Evolutionary conservation across 2,329 filamentous ascomycete species (phyloP).

Genomic region (Botrytis sinoallii): DNA sequence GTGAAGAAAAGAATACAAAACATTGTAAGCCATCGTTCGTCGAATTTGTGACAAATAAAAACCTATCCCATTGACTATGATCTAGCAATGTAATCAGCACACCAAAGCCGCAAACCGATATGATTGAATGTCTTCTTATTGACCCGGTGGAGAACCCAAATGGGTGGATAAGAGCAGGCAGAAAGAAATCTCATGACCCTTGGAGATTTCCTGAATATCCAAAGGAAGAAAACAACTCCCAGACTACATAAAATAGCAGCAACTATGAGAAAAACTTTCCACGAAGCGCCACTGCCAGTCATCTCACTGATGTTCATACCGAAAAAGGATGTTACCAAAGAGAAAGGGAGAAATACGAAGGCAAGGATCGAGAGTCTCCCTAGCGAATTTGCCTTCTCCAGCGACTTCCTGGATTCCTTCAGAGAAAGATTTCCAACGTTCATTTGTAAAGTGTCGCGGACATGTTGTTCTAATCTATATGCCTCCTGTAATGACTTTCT

Average conservation of each 20-base stretch:
- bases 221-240: background rate
- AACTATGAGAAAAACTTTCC: background rate
- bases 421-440: background rate
- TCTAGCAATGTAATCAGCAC: background rate
- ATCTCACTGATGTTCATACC: conserved; percentile 2
- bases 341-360: background rate
- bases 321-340: background rate
- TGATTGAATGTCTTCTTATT: background rate
- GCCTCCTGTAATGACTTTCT: background rate
- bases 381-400: background rate
- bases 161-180: background rate
- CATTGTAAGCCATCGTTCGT: background rate
- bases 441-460: background rate
- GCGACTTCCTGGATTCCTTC: background rate
- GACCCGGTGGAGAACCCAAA: background rate
- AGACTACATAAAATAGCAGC: background rate
- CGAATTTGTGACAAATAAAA: background rate
- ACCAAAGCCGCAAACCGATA: background rate
- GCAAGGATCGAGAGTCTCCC: background rate
- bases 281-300: background rate
- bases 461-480: background rate
- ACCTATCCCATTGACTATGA: background rate
- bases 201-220: background rate
- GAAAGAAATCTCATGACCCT: background rate
- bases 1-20: background rate